These are phyloP conservation scores for Phytophthora megakarya DNA, from an alignment of 352 stramenopile genomes.

Conservation along the genomic window DNA sequence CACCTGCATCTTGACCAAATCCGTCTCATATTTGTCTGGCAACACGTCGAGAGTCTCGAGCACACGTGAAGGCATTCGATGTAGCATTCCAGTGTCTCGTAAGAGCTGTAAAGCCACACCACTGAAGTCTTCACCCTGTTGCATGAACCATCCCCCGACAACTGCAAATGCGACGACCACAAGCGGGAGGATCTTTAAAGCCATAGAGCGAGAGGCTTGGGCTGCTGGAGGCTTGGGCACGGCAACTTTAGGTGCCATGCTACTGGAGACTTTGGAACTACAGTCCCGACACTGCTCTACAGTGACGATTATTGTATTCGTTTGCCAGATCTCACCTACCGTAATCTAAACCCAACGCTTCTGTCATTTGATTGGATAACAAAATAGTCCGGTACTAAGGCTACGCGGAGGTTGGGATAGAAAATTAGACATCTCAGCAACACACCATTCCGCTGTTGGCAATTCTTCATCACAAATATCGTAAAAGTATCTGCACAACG, in stretches of 20 bases:
- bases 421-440: too few relatives aligned
- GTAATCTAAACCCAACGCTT: too few relatives aligned
- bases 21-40: slow-evolving; percentile 64
- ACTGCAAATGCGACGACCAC: slow-evolving; percentile 19
- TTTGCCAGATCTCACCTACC: too few relatives aligned
- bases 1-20: slow-evolving; percentile 48
- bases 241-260: not conserved
- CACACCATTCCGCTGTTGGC: too few relatives aligned
- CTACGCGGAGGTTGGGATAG: too few relatives aligned
- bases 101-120: slow-evolving; percentile 24
- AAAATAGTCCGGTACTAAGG: too few relatives aligned
- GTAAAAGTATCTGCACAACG: too few relatives aligned
- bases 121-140: slow-evolving; percentile 15
- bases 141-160: slow-evolving; percentile 19
- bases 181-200: slow-evolving; percentile 30
- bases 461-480: too few relatives aligned
- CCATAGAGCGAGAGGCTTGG: not conserved
- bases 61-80: slow-evolving; percentile 2
- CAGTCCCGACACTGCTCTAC: too few relatives aligned
- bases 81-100: slow-evolving; percentile 17
- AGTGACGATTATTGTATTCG: too few relatives aligned
- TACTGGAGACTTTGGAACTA: too few relatives aligned
- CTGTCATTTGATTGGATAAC: too few relatives aligned
- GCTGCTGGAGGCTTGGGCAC: not conserved
- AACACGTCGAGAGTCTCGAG: slow-evolving; percentile 19